Percentiles rank a stretch among this genome's conserved stretches.
Evolutionary conservation across 73 alveolate species (phyloP).

Genomic region (Breviolum minutum): DNA sequence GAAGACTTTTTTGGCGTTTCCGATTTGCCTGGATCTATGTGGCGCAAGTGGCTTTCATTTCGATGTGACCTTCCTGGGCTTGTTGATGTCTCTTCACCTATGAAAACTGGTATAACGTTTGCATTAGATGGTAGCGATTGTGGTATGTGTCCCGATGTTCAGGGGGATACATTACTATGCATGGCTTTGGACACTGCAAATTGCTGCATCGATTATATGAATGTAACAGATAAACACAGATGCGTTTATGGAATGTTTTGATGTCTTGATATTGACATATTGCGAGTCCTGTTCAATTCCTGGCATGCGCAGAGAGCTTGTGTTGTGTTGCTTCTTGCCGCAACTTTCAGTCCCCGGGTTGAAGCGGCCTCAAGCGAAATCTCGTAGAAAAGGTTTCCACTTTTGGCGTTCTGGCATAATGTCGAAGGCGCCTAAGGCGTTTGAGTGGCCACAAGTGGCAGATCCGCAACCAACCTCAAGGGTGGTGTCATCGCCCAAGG

Average conservation of each 20-base stretch:
- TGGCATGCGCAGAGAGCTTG: too few relatives aligned
- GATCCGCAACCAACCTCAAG: constrained; percentile 23
- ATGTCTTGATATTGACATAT: too few relatives aligned
- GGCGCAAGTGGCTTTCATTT: constrained; percentile 58
- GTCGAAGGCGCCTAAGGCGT: background rate
- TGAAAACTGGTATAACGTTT: background rate
- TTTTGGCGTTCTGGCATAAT: background rate
- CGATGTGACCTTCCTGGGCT: constrained; percentile 42
- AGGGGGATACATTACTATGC: too few relatives aligned
- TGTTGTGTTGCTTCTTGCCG: background rate
- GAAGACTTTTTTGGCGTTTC: constrained; percentile 58
- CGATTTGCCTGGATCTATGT: constrained; percentile 63
- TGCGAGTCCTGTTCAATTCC: too few relatives aligned
- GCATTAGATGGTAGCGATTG: too few relatives aligned
- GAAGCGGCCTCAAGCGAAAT: background rate
- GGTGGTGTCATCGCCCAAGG: constrained; percentile 7
- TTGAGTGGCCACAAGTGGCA: constrained; percentile 9
- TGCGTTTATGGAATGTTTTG: too few relatives aligned
- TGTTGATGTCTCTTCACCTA: background rate
- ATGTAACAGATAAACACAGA: too few relatives aligned
- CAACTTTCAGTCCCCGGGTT: background rate
- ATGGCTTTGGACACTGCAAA: too few relatives aligned
- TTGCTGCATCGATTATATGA: too few relatives aligned
- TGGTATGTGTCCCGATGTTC: background rate
- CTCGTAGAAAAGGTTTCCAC: background rate